Base-by-base conservation (phyloP, 805 yeast genomes). In the Blastobotrys mokoenaii region DNA sequence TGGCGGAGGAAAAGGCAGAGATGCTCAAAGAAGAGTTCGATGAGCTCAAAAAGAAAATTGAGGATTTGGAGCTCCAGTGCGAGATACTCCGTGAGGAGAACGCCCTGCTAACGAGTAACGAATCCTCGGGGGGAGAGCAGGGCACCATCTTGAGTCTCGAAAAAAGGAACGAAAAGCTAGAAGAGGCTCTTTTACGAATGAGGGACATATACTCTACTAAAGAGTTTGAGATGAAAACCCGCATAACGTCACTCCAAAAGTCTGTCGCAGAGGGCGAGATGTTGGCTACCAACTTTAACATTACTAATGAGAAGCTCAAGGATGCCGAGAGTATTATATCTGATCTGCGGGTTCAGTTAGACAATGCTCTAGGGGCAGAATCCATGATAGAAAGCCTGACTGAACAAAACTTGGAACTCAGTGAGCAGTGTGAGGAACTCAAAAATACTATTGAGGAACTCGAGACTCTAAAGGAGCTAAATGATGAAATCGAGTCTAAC, bases 381-480 rank as follows among this genome's bases (percentile, higher is more conserved):
- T 51, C 51, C 3, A 51, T 71, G 34, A 55, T 69, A 7, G 69
- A 65, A 17, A 63, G 54, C 12, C 55, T 72, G 18, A 64, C 72
- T 0, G 60, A 59, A 22, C 51, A 68, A 45, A 73, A 73, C 43
- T 43, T 62, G 7, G 65, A 56, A 20, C 59, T 76, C 16, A 53
- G 51, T 15, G 60, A 56, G 9, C 57, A 67, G 37, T 62, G 76
- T 4, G 51, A 50, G 1, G 60, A 55, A n/a, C 60, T 78, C 16
- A 58, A 66, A 29, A 50, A 51, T 3, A 67, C 75, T 0, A 63
- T 79, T 1, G 65, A 65, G 1, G 83, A 80, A 17, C 61, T 79
- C 30, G 76, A 71, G 38, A 78, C 74, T 41, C 55, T 80, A 16
- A 74, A 74, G 47, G 73, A 70, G 39, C 55, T 80, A 8, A 76